These are phyloP conservation scores for Xylaria sp. DNA, from an alignment of 2,329 filamentous ascomycete species.

Conservation along the genomic window DNA sequence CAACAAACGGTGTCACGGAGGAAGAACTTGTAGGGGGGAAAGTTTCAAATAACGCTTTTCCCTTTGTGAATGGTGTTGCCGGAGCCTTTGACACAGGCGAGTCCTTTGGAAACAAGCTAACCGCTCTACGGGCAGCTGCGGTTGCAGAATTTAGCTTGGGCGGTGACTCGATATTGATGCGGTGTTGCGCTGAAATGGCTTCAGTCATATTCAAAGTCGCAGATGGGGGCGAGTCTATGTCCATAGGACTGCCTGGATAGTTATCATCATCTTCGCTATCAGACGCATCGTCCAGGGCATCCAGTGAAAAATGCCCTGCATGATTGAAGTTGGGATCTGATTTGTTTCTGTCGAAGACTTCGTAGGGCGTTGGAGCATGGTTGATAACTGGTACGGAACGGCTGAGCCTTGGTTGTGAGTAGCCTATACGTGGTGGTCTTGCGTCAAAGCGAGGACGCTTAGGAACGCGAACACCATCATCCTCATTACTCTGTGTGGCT, in stretches of 20 bases:
- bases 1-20: not conserved
- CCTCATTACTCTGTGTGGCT: not conserved
- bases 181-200: constrained; percentile 17
- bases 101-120: constrained; percentile 28
- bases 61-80: not conserved
- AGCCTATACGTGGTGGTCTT: not conserved
- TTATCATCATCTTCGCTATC: constrained; percentile 32
- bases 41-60: not conserved
- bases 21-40: not conserved
- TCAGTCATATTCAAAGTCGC: constrained; percentile 22
- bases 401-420: not conserved
- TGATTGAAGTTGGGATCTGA: constrained; percentile 31
- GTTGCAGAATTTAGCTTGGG: constrained; percentile 2
- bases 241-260: constrained; percentile 29
- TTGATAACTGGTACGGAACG: not conserved
- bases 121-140: constrained; percentile 34
- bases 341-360: not conserved
- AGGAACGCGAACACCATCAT: not conserved
- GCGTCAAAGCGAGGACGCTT: constrained; percentile 25
- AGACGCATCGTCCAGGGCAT: constrained; percentile 23
- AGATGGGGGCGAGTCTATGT: constrained; percentile 24
- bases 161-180: constrained; percentile 2
- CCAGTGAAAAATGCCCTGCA: constrained; percentile 32
- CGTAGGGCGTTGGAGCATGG: not conserved
- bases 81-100: not conserved